These are phyloP conservation scores for Dothistroma septosporum DNA, from an alignment of 2,329 filamentous ascomycete genomes.

Conservation along the genomic window DNA sequence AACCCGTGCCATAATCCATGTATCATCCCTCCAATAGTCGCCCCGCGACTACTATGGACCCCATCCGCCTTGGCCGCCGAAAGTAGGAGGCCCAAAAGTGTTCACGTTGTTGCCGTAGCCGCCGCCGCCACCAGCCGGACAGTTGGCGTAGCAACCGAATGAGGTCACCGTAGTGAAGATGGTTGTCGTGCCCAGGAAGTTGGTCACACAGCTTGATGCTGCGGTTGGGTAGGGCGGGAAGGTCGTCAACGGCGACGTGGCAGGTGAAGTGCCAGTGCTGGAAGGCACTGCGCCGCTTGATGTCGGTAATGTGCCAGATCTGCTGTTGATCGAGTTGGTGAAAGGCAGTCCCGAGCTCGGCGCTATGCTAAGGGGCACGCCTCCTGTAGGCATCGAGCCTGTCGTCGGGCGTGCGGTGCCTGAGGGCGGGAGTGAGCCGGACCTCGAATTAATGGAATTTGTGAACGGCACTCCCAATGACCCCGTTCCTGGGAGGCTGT, in stretches of 20 bases:
- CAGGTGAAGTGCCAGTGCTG: not conserved
- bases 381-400: not conserved
- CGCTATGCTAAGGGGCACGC: not conserved
- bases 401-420: conserved; percentile 4
- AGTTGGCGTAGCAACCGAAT: conserved; percentile 22
- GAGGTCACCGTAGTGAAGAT: conserved; percentile 23
- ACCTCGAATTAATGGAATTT: not conserved
- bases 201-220: conserved; percentile 20
- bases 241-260: not conserved
- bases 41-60: not conserved
- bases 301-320: conserved; percentile 6
- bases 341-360: conserved; percentile 2
- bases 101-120: conserved; percentile 9
- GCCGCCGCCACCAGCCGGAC: conserved; percentile 14
- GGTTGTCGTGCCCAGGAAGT: conserved; percentile 23
- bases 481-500: not conserved
- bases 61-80: not conserved
- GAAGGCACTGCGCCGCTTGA: conserved; percentile 10
- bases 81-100: conserved; percentile 16
- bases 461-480: conserved; percentile 3
- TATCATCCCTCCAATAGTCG: not conserved
- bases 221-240: conserved; percentile 19
- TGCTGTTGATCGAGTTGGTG: not conserved
- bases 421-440: not conserved
- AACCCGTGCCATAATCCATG: not conserved